These are phyloP conservation scores for Conticribra guillardii DNA, from an alignment of 108 stramenopile species.

Conservation along the genomic window DNA sequence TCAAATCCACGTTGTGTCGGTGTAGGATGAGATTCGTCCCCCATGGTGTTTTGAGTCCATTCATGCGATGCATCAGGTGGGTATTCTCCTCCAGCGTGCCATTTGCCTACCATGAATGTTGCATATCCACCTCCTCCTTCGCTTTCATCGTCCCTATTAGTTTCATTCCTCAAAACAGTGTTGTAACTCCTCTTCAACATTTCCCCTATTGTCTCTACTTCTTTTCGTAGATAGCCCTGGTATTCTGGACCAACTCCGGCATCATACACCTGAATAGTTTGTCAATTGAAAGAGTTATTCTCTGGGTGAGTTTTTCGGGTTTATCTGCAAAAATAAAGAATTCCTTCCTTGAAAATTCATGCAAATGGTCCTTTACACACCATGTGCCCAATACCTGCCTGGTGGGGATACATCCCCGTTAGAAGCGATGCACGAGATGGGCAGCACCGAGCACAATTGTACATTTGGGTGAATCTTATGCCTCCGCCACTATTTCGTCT, in stretches of 20 bases:
- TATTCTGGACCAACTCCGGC: constrained; percentile 48
- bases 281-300: too few relatives aligned
- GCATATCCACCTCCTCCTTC: constrained; percentile 32
- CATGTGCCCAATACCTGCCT: constrained; percentile 57
- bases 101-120: constrained; percentile 53
- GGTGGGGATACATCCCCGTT: constrained; percentile 53
- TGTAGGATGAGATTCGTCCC: constrained; percentile 41
- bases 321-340: too few relatives aligned
- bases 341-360: too few relatives aligned
- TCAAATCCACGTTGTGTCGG: constrained; percentile 52
- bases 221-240: constrained; percentile 43
- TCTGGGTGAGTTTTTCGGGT: too few relatives aligned
- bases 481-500: constrained; percentile 10
- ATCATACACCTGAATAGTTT: constrained; percentile 17
- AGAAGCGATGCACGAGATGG: constrained; percentile 45
- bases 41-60: constrained; percentile 45
- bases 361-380: neutral
- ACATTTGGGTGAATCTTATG: constrained; percentile 47
- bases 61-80: constrained; percentile 49
- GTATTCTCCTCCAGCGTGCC: constrained; percentile 56
- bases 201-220: constrained; percentile 46
- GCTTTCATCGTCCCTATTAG: neutral
- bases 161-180: neutral
- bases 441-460: constrained; percentile 57
- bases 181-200: constrained; percentile 26